phyloP scores from a whole-genome alignment of 2,329 filamentous ascomycete genomes.

The Alternaria postmessia region DNA sequence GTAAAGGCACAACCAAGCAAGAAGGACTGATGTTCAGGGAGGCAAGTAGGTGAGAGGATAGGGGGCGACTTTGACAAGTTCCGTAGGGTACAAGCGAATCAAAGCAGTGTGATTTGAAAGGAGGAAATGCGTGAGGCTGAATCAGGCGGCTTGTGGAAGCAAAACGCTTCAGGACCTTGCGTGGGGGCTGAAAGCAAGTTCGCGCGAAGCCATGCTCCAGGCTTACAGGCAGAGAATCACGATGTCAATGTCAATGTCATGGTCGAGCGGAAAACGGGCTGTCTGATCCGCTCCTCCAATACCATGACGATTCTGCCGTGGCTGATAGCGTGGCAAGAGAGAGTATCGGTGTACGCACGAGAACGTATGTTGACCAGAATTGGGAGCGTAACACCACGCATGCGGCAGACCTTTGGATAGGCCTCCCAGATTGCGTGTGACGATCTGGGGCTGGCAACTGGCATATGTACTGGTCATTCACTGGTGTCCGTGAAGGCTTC shows the following conservation, averaged over 20 bases:
- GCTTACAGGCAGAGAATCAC: not conserved
- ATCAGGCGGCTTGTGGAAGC: not conserved
- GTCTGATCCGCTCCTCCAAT: not conserved
- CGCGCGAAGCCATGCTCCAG: not conserved
- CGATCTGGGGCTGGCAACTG: not conserved
- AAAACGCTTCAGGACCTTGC: not conserved
- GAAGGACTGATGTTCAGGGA: not conserved
- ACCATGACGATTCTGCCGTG: not conserved
- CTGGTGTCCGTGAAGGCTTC: not conserved
- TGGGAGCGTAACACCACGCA: not conserved
- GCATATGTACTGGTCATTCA: not conserved
- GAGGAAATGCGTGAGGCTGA: not conserved
- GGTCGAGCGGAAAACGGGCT: not conserved
- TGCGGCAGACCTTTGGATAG: not conserved
- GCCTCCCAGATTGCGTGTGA: not conserved
- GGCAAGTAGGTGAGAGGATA: not conserved
- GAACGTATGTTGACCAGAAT: not conserved
- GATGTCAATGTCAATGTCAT: not conserved
- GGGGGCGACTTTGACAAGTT: not conserved
- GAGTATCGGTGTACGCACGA: not conserved
- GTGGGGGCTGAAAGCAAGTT: not conserved
- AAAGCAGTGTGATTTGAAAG: not conserved
- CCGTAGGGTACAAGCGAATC: not conserved
- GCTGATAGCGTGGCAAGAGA: not conserved
- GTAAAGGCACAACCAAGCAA: not conserved